Evolutionary conservation across 495 filamentous ascomycete genomes (phyloP).

Genomic region (Neurospora pannonica): DNA sequence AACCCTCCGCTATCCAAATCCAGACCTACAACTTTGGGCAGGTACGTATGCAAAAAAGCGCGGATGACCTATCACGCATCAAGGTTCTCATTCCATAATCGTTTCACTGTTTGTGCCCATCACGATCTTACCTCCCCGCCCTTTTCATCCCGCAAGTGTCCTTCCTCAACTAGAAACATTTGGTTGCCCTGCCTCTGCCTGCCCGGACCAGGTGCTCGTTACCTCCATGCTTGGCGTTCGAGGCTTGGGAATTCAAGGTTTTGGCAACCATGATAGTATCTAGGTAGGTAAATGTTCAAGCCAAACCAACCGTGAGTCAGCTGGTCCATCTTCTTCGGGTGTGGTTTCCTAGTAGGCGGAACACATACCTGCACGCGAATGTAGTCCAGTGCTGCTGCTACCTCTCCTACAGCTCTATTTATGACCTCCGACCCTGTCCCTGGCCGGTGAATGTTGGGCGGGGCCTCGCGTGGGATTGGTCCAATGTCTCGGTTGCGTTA

Average conservation of each 20-base stretch:
- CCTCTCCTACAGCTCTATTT: background rate
- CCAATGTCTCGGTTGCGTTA: background rate
- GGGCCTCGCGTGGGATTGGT: background rate
- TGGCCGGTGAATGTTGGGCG: background rate
- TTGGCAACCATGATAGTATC: background rate
- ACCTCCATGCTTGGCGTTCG: background rate
- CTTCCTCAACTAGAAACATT: background rate
- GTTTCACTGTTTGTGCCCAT: background rate
- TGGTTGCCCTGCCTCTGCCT: background rate
- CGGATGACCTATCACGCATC: background rate
- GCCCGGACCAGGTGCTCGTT: background rate
- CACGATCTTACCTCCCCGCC: background rate
- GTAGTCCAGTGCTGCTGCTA: background rate
- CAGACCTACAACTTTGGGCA: background rate
- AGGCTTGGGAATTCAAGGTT: background rate
- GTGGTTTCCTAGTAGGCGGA: background rate
- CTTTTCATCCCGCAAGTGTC: background rate
- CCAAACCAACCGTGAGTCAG: background rate
- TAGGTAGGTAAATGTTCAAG: background rate
- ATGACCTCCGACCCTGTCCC: background rate
- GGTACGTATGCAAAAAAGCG: background rate
- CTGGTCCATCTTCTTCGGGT: background rate
- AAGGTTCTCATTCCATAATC: background rate
- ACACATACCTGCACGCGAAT: background rate
- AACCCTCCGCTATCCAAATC: background rate